Evolutionary conservation across 169 alveolate species (phyloP).

Genomic region (Plasmodium falciparum): DNA sequence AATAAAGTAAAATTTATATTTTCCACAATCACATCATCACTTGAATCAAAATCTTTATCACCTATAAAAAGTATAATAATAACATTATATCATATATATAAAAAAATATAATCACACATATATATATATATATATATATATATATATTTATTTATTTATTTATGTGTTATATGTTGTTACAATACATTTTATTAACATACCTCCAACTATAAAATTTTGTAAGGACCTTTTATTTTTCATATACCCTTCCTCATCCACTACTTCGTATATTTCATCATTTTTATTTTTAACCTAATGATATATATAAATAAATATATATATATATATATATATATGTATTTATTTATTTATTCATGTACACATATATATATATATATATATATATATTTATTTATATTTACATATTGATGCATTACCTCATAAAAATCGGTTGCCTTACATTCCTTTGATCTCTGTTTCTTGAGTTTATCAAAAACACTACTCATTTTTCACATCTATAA

Average conservation of each 20-base stretch:
- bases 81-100: background rate
- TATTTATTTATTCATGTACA: background rate
- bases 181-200: background rate
- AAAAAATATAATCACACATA: background rate
- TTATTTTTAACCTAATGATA: conserved; percentile 36
- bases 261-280: conserved; percentile 69
- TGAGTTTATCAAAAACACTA: conserved; percentile 62
- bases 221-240: conserved; percentile 57
- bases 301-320: background rate
- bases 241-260: conserved; percentile 75
- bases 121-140: background rate
- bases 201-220: conserved; percentile 68
- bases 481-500: conserved; percentile 37
- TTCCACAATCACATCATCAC: conserved; percentile 69
- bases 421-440: conserved; percentile 76
- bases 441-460: conserved; percentile 74
- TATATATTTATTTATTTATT: too few relatives aligned
- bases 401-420: conserved; percentile 21
- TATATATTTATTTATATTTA: conserved; percentile 16
- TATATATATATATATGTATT: background rate
- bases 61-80: conserved; percentile 8
- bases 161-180: too few relatives aligned
- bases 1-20: conserved; percentile 16
- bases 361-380: background rate
- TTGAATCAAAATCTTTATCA: conserved; percentile 68